Conservation (phyloP, 495 filamentous ascomycete species). For the Xylaria telfairii region DNA sequence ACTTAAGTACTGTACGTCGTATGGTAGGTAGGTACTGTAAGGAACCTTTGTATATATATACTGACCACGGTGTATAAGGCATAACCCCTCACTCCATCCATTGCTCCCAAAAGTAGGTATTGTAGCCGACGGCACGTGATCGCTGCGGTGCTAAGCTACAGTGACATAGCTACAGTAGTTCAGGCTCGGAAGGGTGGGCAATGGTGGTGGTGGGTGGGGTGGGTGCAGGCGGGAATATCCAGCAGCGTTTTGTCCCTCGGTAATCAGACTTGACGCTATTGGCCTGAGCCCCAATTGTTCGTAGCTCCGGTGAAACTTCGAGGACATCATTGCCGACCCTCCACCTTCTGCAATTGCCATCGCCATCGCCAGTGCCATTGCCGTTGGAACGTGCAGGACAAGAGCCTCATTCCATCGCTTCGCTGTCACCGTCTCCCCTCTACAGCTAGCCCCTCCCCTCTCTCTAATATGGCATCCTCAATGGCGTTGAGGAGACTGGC, state of each 20-base stretch:
- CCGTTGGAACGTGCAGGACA: slow-evolving; percentile 38
- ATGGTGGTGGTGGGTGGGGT: too few relatives aligned
- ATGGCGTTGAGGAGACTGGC: slow-evolving; percentile 58
- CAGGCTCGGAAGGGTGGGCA: slow-evolving; percentile 19
- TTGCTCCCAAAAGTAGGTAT: too few relatives aligned
- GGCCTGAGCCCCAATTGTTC: slow-evolving; percentile 34
- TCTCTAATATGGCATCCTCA: slow-evolving; percentile 53
- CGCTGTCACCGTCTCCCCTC: slow-evolving; percentile 28
- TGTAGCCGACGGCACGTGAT: slow-evolving; percentile 10
- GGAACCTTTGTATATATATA: too few relatives aligned
- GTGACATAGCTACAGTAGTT: too few relatives aligned
- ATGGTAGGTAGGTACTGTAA: too few relatives aligned
- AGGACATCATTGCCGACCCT: slow-evolving; percentile 38
- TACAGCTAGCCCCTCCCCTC: slow-evolving; percentile 13
- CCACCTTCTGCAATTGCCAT: background rate
- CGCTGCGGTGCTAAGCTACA: too few relatives aligned
- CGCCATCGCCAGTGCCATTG: background rate
- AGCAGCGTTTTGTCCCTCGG: slow-evolving; percentile 39
- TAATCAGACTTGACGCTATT: slow-evolving; percentile 45
- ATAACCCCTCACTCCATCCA: too few relatives aligned
- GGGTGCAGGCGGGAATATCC: background rate
- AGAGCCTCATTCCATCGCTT: slow-evolving; percentile 30
- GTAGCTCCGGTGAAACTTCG: slow-evolving; percentile 41
- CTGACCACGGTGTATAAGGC: too few relatives aligned
- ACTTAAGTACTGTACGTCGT: too few relatives aligned